Evolutionary conservation across 208 protist species (phyloP).

Genomic region (Sergeia podlipaevii): DNA sequence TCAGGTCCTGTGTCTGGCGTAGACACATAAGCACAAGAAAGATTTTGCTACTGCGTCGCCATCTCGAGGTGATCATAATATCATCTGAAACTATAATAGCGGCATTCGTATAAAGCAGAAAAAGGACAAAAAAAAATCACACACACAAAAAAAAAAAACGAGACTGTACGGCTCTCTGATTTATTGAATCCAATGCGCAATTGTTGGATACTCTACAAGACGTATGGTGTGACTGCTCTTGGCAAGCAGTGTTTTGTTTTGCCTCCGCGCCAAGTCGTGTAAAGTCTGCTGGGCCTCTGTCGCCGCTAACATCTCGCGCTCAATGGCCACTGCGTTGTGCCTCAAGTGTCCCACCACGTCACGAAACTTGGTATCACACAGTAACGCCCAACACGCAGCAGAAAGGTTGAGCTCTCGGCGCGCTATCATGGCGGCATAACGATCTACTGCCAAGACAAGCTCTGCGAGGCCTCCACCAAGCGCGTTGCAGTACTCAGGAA

Average conservation of each 20-base stretch:
- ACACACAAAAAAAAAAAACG: neutral
- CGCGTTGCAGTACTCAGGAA: slow-evolving; percentile 33
- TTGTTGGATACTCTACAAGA: slow-evolving; percentile 10
- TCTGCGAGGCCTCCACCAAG: slow-evolving; percentile 56
- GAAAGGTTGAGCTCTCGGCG: slow-evolving; percentile 50
- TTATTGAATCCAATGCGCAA: slow-evolving; percentile 10
- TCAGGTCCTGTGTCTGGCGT: neutral
- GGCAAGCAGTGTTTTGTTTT: slow-evolving; percentile 20
- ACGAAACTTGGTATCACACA: slow-evolving; percentile 38
- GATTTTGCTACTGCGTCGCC: neutral
- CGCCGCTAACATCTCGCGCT: slow-evolving; percentile 59
- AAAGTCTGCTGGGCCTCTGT: slow-evolving; percentile 35
- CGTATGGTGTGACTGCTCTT: slow-evolving; percentile 15
- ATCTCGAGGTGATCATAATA: neutral
- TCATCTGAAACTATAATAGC: neutral
- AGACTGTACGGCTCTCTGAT: neutral
- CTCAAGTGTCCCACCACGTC: slow-evolving; percentile 24
- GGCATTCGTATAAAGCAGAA: neutral
- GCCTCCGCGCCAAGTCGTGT: slow-evolving; percentile 10
- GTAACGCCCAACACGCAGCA: slow-evolving; percentile 60
- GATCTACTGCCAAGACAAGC: slow-evolving; percentile 50
- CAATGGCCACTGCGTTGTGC: slow-evolving; percentile 37
- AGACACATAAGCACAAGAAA: neutral
- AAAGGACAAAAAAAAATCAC: neutral
- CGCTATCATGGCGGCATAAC: slow-evolving; percentile 58